phyloP scores from a whole-genome alignment of 768 basidiomycete species.

The Auricularia heimuer region DNA sequence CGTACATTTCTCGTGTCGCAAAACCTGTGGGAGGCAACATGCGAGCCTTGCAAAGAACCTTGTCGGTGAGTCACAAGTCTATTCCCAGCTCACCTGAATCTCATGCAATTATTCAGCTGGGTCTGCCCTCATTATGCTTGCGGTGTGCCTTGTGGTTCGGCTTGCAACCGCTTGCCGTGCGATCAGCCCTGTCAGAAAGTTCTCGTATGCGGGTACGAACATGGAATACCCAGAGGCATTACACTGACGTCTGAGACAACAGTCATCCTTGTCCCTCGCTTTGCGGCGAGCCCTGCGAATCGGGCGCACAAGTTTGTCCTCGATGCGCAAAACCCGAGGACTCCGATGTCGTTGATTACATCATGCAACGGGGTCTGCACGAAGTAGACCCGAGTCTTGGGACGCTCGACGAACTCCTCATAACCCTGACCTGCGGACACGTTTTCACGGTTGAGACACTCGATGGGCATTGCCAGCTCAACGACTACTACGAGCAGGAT shows the following conservation, averaged over 20 bases:
- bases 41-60: slow-evolving; percentile 51
- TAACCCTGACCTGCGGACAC: slow-evolving; percentile 55
- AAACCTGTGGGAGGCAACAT: slow-evolving; percentile 39
- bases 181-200: slow-evolving; percentile 40
- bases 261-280: slow-evolving; percentile 28
- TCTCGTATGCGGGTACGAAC: slow-evolving; percentile 51
- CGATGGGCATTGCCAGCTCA: slow-evolving; percentile 47
- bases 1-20: slow-evolving; percentile 38
- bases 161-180: slow-evolving; percentile 58
- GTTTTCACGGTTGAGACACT: slow-evolving; percentile 63
- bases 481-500: slow-evolving; percentile 37
- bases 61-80: slow-evolving; percentile 22
- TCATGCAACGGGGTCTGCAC: slow-evolving; percentile 39
- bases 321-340: slow-evolving; percentile 33
- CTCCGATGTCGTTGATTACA: slow-evolving; percentile 46
- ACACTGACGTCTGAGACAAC: slow-evolving; percentile 5
- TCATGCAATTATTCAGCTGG: slow-evolving; percentile 22
- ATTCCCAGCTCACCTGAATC: not conserved
- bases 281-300: slow-evolving; percentile 52
- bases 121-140: slow-evolving; percentile 44
- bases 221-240: slow-evolving; percentile 25
- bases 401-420: slow-evolving; percentile 39
- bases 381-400: slow-evolving; percentile 35
- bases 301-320: slow-evolving; percentile 39
- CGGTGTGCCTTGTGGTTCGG: slow-evolving; percentile 56